A percentile compares a stretch with the other conserved stretches of the same genome.
phyloP scores from a whole-genome alignment of 2,329 filamentous ascomycete genomes.

The Colletotrichum euphorbiae region DNA sequence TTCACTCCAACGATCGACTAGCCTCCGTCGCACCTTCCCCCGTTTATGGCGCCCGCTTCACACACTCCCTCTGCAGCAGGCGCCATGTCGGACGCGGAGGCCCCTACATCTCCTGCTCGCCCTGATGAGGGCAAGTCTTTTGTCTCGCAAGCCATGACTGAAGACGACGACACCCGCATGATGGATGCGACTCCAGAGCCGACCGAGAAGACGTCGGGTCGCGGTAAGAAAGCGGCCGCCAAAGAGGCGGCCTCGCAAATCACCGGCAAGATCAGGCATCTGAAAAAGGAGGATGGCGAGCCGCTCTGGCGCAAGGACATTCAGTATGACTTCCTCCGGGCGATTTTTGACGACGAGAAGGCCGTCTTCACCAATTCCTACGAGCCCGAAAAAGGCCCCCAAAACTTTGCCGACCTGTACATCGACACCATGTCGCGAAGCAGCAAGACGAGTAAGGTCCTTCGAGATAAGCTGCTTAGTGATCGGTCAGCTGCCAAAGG shows the following conservation, averaged over 20 bases:
- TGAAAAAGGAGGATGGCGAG: conserved; percentile 91
- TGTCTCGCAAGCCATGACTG: conserved; percentile 56
- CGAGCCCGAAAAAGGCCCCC: conserved; percentile 69
- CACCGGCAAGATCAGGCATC: conserved; percentile 80
- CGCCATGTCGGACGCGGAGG: conserved; percentile 59
- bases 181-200: conserved; percentile 58
- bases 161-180: conserved; percentile 57
- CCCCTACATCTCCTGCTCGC: conserved; percentile 58
- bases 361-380: conserved; percentile 92
- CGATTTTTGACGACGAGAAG: conserved; percentile 80
- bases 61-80: conserved; percentile 51
- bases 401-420: conserved; percentile 94
- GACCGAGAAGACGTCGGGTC: conserved; percentile 51
- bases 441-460: conserved; percentile 98
- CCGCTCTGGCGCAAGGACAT: conserved; percentile 90
- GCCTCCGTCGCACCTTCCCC: conserved; percentile 12
- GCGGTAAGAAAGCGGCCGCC: conserved; percentile 50
- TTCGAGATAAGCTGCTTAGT: conserved; percentile 94
- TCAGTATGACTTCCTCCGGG: conserved; percentile 85
- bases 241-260: conserved; percentile 53
- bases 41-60: conserved; percentile 52
- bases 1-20: conserved; percentile 24
- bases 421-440: conserved; percentile 98
- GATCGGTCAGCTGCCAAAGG: conserved; percentile 93
- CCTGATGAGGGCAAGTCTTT: conserved; percentile 58